A percentile compares a stretch with the other conserved stretches of the same genome.
phyloP scores from a whole-genome alignment of 2,329 filamentous ascomycete genomes.

The Septoria linicola region DNA sequence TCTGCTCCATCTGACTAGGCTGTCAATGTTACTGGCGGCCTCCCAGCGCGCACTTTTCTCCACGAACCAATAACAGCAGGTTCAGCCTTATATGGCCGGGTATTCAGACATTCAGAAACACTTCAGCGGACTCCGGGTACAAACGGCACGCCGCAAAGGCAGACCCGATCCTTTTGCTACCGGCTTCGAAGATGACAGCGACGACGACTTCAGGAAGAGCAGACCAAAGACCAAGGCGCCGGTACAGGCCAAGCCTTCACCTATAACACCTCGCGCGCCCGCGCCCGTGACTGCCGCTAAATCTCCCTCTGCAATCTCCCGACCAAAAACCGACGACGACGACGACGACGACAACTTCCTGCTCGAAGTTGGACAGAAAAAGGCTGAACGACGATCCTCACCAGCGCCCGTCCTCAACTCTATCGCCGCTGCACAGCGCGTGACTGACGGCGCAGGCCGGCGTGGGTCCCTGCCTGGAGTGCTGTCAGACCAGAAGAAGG shows the following conservation, averaged over 20 bases:
- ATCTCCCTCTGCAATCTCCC: slow-evolving; percentile 19
- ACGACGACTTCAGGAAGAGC: slow-evolving; percentile 29
- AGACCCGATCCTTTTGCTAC: slow-evolving; percentile 34
- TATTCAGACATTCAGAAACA: slow-evolving; percentile 35
- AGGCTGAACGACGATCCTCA: slow-evolving; percentile 32
- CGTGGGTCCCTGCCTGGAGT: slow-evolving; percentile 27
- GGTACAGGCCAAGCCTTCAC: slow-evolving; percentile 24
- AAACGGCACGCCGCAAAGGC: slow-evolving; percentile 33
- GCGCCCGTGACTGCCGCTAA: slow-evolving; percentile 19
- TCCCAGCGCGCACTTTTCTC: slow-evolving; percentile 2
- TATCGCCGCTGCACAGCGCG: slow-evolving; percentile 21
- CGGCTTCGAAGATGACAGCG: slow-evolving; percentile 38
- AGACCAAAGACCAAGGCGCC: slow-evolving; percentile 30
- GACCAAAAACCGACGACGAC: slow-evolving; percentile 26
- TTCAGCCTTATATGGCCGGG: slow-evolving; percentile 33
- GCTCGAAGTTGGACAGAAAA: slow-evolving; percentile 25
- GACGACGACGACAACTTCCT: slow-evolving; percentile 37
- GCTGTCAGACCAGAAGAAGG: slow-evolving; percentile 25
- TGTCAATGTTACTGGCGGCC: slow-evolving; percentile 4
- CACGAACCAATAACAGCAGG: slow-evolving; percentile 11
- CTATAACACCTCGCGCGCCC: slow-evolving; percentile 13
- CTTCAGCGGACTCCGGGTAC: slow-evolving; percentile 35
- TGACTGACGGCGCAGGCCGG: slow-evolving; percentile 25
- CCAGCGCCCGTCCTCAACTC: slow-evolving; percentile 30
- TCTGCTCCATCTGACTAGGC: background rate